Base-by-base conservation (phyloP, 768 basidiomycete species). In the Gymnopilus junonius region DNA sequence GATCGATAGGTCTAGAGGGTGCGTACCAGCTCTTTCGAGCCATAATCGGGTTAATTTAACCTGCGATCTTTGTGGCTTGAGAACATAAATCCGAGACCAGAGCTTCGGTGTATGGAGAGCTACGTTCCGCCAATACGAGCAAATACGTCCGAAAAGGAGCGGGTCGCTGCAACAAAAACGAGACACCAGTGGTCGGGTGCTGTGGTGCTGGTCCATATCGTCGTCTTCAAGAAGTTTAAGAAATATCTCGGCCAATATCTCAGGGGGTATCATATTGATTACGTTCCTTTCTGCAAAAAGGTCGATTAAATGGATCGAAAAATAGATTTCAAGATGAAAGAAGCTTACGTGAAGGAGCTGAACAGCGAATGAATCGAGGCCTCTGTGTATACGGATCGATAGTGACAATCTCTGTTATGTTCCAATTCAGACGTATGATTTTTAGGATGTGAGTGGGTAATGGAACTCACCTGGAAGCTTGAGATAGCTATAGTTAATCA, bases 141-240 rank as follows among this genome's bases (percentile, higher is more conserved):
- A 72, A 1, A 72, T 64, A 5, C 66, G 69, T 1, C 66, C 69
- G 3, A 72, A 58, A 17, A 50, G 54, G n/a, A 65, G 57, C 1
- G 71, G 71, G 34, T 57, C 65, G 8, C 35, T 55, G 1, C 48
- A 27, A 11, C 59, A 55, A 14, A 31, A 10, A 1, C 37, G 7
- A 8, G 59, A 45, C 2, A 54, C 56, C 17, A 51, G 48, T n/a
- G 48, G 48, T 31, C 48, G 48, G 1, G 10, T 32, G 32, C 48
- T 51, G 11, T 31, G 17, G 15, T 51, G 48, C 48, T 31, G 29
- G 17, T 51, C 48, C 7, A 17, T 31, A 17, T 51, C 48, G 48
- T 55, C 54, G 20, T 55, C 54, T 39, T 55, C 37, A 25, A 55
- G 54, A 4, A 55, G 39, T 8, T 55, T 55, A 2, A 55, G 35